Evolutionary conservation across 805 yeast genomes (phyloP).

Genomic region (Scheffersomyces coipomensis): DNA sequence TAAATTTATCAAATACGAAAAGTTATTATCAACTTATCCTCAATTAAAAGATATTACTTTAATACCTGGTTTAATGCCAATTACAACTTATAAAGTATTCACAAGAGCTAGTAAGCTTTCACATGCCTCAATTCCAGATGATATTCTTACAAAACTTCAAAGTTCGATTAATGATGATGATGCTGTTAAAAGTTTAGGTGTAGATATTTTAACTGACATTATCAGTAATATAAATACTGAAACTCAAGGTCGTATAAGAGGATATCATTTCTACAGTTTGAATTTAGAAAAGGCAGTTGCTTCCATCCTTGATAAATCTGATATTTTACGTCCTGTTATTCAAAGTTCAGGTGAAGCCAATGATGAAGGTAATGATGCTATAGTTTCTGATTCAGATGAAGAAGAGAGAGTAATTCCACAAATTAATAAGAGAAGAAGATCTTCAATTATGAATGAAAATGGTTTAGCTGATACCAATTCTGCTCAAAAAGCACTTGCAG

Average conservation of each 20-base stretch:
- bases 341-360: constrained; percentile 29
- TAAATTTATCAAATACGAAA: constrained; percentile 68
- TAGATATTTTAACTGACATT: constrained; percentile 65
- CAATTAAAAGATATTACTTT: constrained; percentile 51
- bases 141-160: constrained; percentile 54
- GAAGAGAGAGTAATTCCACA: constrained; percentile 18
- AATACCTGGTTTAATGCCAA: constrained; percentile 90
- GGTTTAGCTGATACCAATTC: constrained; percentile 22
- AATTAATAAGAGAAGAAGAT: constrained; percentile 28
- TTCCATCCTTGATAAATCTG: constrained; percentile 66
- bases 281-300: constrained; percentile 93
- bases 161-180: constrained; percentile 64
- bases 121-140: constrained; percentile 76
- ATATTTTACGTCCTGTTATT: constrained; percentile 46
- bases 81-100: constrained; percentile 78
- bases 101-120: constrained; percentile 86
- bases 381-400: constrained; percentile 40
- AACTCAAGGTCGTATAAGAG: constrained; percentile 61
- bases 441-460: constrained; percentile 42
- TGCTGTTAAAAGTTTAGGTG: constrained; percentile 78
- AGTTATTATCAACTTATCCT: constrained; percentile 40
- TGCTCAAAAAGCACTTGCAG: constrained; percentile 18
- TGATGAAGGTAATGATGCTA: constrained; percentile 30
- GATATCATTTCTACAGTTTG: constrained; percentile 90
- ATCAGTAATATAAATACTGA: constrained; percentile 53